Conservation (phyloP, 2,329 filamentous ascomycete genomes). For the Fusarium chuoi region DNA sequence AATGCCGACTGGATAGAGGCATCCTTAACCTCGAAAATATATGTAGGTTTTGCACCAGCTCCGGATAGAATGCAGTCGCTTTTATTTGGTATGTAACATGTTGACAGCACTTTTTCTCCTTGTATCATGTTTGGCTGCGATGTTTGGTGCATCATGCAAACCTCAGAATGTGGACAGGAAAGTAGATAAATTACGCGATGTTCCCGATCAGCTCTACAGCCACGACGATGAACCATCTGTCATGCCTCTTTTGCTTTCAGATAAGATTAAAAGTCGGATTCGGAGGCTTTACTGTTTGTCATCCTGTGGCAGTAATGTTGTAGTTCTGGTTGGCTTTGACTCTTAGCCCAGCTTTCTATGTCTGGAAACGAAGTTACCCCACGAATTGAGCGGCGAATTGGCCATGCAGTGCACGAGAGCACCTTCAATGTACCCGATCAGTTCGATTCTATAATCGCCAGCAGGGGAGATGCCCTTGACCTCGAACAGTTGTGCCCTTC, state of each 20-base stretch:
- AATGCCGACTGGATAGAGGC: neutral
- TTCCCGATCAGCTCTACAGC: neutral
- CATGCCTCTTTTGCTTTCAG: neutral
- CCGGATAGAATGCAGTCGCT: neutral
- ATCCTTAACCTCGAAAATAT: neutral
- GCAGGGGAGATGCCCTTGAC: neutral
- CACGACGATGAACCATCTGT: neutral
- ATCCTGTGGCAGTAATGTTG: neutral
- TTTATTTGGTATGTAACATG: neutral
- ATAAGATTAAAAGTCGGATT: neutral
- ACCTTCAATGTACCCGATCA: neutral
- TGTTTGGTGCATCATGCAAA: neutral
- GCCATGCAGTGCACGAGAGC: neutral
- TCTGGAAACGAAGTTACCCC: neutral
- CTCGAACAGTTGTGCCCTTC: neutral
- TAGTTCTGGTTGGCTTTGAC: neutral
- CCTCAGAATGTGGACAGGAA: neutral
- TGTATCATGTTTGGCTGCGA: neutral
- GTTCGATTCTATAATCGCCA: neutral
- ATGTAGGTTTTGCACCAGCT: neutral
- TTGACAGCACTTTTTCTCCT: neutral
- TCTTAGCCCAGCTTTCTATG: neutral
- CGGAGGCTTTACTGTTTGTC: neutral
- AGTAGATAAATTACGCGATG: neutral
- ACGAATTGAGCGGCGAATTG: neutral